phyloP scores from a whole-genome alignment of 352 stramenopile species.

The Pythium pyrilobum region DNA sequence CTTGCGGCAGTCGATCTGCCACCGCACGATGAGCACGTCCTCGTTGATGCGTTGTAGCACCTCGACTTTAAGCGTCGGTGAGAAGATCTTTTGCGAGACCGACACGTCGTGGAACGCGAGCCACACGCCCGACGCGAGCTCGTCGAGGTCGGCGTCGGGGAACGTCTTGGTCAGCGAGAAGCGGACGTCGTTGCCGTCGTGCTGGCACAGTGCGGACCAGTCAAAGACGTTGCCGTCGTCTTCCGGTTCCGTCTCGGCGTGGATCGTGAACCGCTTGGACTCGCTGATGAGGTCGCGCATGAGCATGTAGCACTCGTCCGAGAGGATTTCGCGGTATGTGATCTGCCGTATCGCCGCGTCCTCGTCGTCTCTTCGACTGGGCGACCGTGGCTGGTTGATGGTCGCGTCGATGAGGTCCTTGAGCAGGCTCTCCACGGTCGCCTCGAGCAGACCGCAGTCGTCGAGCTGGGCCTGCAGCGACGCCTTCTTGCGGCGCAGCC shows the following conservation, averaged over 20 bases:
- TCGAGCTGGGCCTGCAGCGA: constrained; percentile 19
- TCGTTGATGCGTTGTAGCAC: constrained; percentile 23
- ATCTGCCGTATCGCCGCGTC: background rate
- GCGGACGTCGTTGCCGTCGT: constrained; percentile 16
- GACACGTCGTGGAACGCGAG: constrained; percentile 16
- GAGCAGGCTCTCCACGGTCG: constrained; percentile 19
- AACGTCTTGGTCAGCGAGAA: constrained; percentile 25
- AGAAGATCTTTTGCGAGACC: constrained; percentile 17
- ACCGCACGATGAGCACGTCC: constrained; percentile 19
- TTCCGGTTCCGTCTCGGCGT: background rate
- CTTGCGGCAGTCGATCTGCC: constrained; percentile 22
- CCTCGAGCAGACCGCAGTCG: constrained; percentile 20
- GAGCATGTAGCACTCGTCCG: constrained; percentile 21
- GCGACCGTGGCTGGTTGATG: background rate
- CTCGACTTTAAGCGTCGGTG: constrained; percentile 14
- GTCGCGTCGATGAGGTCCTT: constrained; percentile 23
- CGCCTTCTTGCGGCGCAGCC: constrained; percentile 18
- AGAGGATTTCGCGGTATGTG: constrained; percentile 16
- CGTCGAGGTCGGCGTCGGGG: constrained; percentile 6
- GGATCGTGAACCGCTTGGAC: constrained; percentile 21
- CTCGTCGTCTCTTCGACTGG: background rate
- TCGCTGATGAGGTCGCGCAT: constrained; percentile 22
- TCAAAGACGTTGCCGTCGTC: background rate
- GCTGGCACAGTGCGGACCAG: constrained; percentile 16
- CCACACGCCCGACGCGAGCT: constrained; percentile 20